Conservation (phyloP, 441 rosid species). For the Sinapis alba region DNA sequence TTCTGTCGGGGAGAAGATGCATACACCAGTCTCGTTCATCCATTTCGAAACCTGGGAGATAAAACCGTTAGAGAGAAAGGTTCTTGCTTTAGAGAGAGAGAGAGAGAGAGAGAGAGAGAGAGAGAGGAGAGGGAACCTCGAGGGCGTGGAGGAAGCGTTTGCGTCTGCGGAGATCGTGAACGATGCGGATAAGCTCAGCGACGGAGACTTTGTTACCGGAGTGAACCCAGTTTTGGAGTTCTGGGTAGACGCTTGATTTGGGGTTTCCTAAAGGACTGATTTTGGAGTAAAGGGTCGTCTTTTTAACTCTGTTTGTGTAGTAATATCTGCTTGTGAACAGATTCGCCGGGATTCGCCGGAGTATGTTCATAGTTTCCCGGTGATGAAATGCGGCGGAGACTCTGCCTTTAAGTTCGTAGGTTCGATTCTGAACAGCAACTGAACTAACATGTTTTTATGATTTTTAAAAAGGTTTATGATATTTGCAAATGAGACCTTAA, state of each 20-base stretch:
- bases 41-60: constrained; percentile 72
- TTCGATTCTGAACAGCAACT: not conserved
- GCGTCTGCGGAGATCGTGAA: constrained; percentile 76
- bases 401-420: not conserved
- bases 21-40: constrained; percentile 62
- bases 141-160: constrained; percentile 82
- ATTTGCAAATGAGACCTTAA: not conserved
- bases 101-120: not conserved
- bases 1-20: constrained; percentile 60
- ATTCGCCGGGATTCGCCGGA: constrained; percentile 38
- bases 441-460: not conserved
- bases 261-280: constrained; percentile 83
- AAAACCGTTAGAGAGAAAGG: constrained; percentile 13
- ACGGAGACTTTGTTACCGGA: constrained; percentile 61
- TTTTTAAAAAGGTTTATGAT: not conserved
- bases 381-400: not conserved
- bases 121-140: constrained; percentile 52
- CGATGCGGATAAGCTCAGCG: constrained; percentile 78
- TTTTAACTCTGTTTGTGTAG: constrained; percentile 60
- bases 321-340: constrained; percentile 49
- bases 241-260: constrained; percentile 53
- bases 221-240: constrained; percentile 76
- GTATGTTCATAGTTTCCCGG: constrained; percentile 25
- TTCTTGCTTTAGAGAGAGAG: not conserved
- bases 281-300: constrained; percentile 64